Evolutionary conservation across 352 stramenopile genomes (phyloP), one percentile per base, ranked within the genome.

Genomic region (Phytophthora sp.): DNA sequence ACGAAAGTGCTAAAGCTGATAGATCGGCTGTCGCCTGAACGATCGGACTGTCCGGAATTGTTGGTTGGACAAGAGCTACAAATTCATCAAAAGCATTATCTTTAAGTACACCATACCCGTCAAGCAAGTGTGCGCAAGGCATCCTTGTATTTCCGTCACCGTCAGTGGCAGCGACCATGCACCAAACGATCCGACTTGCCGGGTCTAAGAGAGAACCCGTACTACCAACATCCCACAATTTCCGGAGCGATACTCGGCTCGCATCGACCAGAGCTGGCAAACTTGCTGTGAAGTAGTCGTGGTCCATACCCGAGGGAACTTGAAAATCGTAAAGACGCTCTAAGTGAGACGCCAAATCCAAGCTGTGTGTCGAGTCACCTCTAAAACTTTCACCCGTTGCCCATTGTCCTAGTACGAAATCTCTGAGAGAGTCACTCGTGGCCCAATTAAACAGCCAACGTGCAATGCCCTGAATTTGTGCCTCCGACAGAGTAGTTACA

Each of bases 391-490:
- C 31, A 0, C 76, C 77, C 11, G 67, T 77, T 3, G 79, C 73
- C 79, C 82, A 91, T 38, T 86, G 71, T 7, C 60, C 42, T 18
- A 82, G 39, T 11, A 87, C 27, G 31, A 81, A 88, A 38, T 85
- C 72, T 7, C 45, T 53, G 4, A 91, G 58, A 0, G 87, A 61
- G 1, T 49, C 45, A 7, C 84, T 76, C 1, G 63, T 61, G 0
- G 76, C 62, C 82, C 82, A 91, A 2, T 60, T 43, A 32, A 88
- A 72, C 24, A 86, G n/a, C 79, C 77, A 91, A 0, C 51, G 48
- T 13, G 82, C 73, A 27, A 91, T 72, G 0, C 63, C 78, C 7
- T 37, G 60, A 9, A 87, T 39, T 59, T 91, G 77, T 1, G 54
- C 46, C n/a, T 68, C 60, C 1, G 66, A 68, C 4, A 91, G 41